Base-by-base conservation (phyloP, 1,284 basidiomycete genomes). In the Melanopsichium pennsylvanicum region DNA sequence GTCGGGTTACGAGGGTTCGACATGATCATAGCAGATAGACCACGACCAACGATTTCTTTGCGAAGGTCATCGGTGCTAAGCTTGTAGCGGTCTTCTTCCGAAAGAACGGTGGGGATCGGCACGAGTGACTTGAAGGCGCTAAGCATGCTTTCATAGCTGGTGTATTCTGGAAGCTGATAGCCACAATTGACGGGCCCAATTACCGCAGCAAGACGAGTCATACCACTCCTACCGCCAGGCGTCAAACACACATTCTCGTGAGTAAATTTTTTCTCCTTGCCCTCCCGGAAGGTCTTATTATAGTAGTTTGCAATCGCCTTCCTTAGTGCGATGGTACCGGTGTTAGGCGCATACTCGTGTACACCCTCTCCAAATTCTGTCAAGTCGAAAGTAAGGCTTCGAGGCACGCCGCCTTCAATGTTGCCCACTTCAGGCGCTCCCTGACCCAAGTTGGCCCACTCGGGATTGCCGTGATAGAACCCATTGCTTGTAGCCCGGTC, bases 1-100 rank as follows among this genome's bases (percentile, higher is more conserved):
- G 93, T 96, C 1, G 93, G 92, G 77, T 94, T 94, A 55, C 92
- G 87, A 12, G 92, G 92, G 82, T 96, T 97, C 16, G 90, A 92
- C 1, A 91, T 89, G 48, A 97, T 85, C 57, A 96, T 86, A 35
- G 94, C 92, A 13, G 89, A 88, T 19, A 96, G 84, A 27, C 90
- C 93, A 82, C 72, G 72, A 5, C 71, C 70, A 12, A 58, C 52
- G 46, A 82, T 77, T 27, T 72, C 70, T n/a, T 72, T 56, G 13
- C 70, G 52, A 31, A 85, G 79, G 59, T 84, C 78, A 11, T 88
- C 85, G 18, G 93, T 86, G 72, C 93, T 88, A 27, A 96, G 84
- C 55, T 84, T 84, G 82, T 90, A 91, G 40, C 85, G 82, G 54
- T 87, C 83, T 83, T 88, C 68, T 19, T 67, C 29, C n/a, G 43